Base-by-base conservation (phyloP, 129 eudicot genomes). In the Tagetes erecta region DNA sequence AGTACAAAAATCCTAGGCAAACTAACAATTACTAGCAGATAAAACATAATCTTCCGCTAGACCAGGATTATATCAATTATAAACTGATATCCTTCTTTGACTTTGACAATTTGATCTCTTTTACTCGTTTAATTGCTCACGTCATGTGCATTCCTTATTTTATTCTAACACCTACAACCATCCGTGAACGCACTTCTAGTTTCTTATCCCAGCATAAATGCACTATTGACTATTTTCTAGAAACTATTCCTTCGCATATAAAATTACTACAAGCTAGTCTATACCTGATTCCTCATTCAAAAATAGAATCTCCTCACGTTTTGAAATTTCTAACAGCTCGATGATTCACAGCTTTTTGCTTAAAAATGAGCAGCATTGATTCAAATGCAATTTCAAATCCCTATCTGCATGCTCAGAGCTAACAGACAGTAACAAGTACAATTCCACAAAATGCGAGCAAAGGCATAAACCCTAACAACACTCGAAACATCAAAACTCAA, bases 121-220 rank as follows among this genome's bases (percentile, higher is more conserved):
- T 3, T 34, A 50, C 57, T 64, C 42, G 11, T 55, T 46, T 45
- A 44, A 11, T 36, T 44, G 66, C 74, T 41, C 35, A 71, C 65
- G 42, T 71, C 59, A 40, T 63, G 67, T 56, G 52, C 64, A 55
- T 34, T 55, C 72, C 57, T 73, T 56, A 45, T 35, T 35, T 58
- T 65, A 72, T 72, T 53, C 33, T 45, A 79, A 41, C 60, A 45
- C 64, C 69, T 27, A 72, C 58, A 64, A 8, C 40, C 58, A 72
- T 72, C 65, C 77, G 38, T 70, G 12, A 78, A 38, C 57, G 49
- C 70, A 65, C 40, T 71, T 50, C 44, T 68, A 58, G 57, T 59
- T 68, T 68, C 30, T 57, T 34, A 30, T 40, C 56, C 63, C 31
- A 34, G 41, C 70, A 73, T 44, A 73, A 58, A 58, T 44, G 68